Evolutionary conservation across 108 stramenopile genomes (phyloP).

Genomic region (Epipyxis sp.): DNA sequence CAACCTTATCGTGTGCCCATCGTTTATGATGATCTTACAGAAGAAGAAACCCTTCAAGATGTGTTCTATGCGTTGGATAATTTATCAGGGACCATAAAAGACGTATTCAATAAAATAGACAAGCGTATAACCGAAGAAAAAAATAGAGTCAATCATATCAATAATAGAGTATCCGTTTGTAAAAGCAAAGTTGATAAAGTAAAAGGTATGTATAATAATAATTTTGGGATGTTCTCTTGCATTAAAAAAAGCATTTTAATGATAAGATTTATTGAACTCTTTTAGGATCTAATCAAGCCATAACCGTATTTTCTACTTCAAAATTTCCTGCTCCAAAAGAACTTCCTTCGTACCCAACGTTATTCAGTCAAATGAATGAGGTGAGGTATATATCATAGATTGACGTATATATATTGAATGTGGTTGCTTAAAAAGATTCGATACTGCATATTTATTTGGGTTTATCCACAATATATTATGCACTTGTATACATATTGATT

Average conservation of each 20-base stretch:
- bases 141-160: not conserved
- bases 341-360: not conserved
- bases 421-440: no score
- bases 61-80: slow-evolving; percentile 9
- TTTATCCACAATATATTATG: no score
- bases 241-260: no score
- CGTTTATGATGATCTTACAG: slow-evolving; percentile 20
- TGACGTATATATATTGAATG: not conserved
- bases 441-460: no score
- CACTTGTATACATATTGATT: no score
- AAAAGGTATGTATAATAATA: no score
- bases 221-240: no score
- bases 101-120: slow-evolving; percentile 9
- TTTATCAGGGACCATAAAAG: slow-evolving; percentile 14
- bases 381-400: slow-evolving; percentile 8
- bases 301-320: slow-evolving; percentile 27
- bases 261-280: no score
- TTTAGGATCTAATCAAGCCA: slow-evolving; percentile 11
- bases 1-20: slow-evolving; percentile 11
- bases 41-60: slow-evolving; percentile 15
- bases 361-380: slow-evolving; percentile 4
- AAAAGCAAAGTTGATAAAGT: slow-evolving; percentile 24
- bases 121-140: slow-evolving; percentile 16
- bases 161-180: not conserved
- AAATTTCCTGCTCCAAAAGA: slow-evolving; percentile 29